Base-by-base conservation (phyloP, 768 basidiomycete species). In the Multifurca ochricompacta region DNA sequence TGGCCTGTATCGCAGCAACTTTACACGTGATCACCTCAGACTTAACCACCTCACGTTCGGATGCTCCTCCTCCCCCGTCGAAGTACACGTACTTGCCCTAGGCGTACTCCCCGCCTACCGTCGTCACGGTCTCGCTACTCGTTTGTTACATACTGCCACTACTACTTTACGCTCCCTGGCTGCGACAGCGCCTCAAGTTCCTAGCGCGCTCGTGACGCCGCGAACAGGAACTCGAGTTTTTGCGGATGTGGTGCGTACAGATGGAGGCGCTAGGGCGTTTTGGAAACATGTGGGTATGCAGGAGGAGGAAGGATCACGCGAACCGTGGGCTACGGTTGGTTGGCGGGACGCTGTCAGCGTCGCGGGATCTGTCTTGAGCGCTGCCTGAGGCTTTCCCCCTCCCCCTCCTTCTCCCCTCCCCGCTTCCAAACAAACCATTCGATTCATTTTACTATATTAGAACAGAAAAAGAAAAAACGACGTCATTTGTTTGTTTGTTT, bases 31-130 rank as follows among this genome's bases (percentile, higher is more conserved):
- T 56, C 53, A 64, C 58, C 53, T 60, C 46, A 27, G 54, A 43
- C 46, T 51, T 60, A 28, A 66, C 19, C 11, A 4, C 55, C 9
- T 6, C 70, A 42, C 70, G 68, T 56, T 62, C 75, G 18, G n/a
- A n/a, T n/a, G n/a, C n/a, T 70, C 77, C 58, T 72, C 75, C 53
- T 71, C 77, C 31, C 77, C 77, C 3, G 71, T 78, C 2, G 77
- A 59, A 7, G 63, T 80, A 19, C 74, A 78, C 62, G 74, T 80
- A 56, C 74, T 78, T 30, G 77, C 77, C 1, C 73, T 80, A 3
- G 77, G 78, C 31, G 76, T 80, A 14, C 69, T 72, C 39, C 77
- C 77, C 3, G 57, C 68, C 2, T 74, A 70, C 63, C 77, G 71
- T 55, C 66, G 74, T 11, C 62, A 62, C 32, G 75, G 76, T 34